Evolutionary conservation across 257 asterid genomes (phyloP).

Genomic region (Lavandula angustifolia): DNA sequence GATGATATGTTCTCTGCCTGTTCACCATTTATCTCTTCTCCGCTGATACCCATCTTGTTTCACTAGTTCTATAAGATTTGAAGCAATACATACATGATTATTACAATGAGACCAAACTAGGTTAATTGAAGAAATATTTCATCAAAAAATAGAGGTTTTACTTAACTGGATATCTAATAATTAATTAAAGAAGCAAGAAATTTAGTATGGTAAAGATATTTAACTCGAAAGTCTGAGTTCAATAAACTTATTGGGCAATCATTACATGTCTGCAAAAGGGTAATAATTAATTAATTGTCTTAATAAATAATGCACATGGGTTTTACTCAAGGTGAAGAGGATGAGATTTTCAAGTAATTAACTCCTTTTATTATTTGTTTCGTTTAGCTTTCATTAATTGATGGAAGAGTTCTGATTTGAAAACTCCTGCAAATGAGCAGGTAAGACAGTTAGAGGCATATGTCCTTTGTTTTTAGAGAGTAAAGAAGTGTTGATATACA

Average conservation of each 20-base stretch:
- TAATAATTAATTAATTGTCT: conserved; percentile 24
- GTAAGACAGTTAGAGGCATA: conserved; percentile 26
- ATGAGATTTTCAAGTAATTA: conserved; percentile 21
- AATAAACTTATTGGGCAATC: conserved; percentile 5
- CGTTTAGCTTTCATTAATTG: conserved; percentile 31
- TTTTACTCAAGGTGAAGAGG: conserved; percentile 30
- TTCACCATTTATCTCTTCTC: conserved; percentile 14
- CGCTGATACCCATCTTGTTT: conserved; percentile 15
- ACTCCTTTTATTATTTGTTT: conserved; percentile 35
- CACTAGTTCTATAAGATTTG: not conserved
- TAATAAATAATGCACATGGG: conserved; percentile 3
- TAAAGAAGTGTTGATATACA: not conserved
- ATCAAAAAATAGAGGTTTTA: not conserved
- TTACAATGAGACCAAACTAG: no score
- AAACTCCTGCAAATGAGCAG: conserved; percentile 32
- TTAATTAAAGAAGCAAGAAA: no score
- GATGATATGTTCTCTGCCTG: conserved; percentile 4
- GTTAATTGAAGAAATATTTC: no score
- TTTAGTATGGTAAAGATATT: no score
- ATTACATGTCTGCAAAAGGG: conserved; percentile 10
- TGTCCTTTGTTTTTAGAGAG: no score
- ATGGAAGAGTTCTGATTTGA: conserved; percentile 34
- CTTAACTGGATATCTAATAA: no score
- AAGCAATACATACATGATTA: no score
- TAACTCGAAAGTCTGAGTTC: no score